Evolutionary conservation across 495 filamentous ascomycete genomes (phyloP), one percentile per base, ranked within the genome.

Genomic region (Podospora anserina): DNA sequence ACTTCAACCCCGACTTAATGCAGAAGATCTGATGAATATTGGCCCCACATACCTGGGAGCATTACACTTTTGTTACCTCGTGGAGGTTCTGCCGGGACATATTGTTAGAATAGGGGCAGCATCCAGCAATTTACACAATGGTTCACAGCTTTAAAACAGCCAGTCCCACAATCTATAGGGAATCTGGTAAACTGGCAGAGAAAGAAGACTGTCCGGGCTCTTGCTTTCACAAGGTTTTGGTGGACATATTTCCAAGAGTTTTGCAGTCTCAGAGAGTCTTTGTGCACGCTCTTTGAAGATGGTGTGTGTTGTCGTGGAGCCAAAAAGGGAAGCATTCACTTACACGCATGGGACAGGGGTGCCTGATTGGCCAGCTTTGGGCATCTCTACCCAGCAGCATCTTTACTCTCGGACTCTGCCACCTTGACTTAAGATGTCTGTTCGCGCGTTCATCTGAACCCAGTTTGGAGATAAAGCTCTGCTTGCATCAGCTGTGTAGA

Each of bases 251-350:
- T 32, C 0, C 4, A 4, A 32, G 7, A 4, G 4, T 32, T 32
- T 58, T 58, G 9, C 56, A 58, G 19, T 2, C 13, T 20, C 23
- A 11, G 56, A 58, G 13, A 20, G 56, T 28, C 5, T 18, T 26
- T 28, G 20, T 32, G 6, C 26, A 26, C 3, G 7, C 23, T 28
- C 32, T 13, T 13, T 61, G 59, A 26, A 32, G 6, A 61, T 61
- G 23, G 23, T 23, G 23, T 23, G 23, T 23, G 23, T 23, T 23
- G 30, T 32, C 26, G 23, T 18, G 26, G 32, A 4, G 5, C 59
- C 59, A 61, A 34, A 61, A 61, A 28, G 18, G 59, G 59, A 61
- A 61, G 20, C 59, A 61, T 30, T 30, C 6, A 61, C 59, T 61
- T 61, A 61, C 59, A 61, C 26, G 56, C 27, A 13, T 4, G 4